Conservation (phyloP, 495 filamentous ascomycete genomes). For the Penicillium pancosmium region DNA sequence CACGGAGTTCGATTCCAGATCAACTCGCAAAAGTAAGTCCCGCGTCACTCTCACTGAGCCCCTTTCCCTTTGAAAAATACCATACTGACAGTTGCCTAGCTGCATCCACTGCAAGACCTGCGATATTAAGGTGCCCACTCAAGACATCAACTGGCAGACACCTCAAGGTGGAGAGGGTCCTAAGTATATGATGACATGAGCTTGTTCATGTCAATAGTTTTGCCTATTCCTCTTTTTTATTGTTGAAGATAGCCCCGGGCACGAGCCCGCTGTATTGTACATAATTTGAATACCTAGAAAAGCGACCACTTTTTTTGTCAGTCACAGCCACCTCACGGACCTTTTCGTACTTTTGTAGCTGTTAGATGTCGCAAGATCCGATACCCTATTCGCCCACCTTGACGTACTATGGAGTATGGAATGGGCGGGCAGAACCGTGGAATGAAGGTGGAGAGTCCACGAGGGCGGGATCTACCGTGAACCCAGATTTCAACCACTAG, state of each 20-base stretch:
- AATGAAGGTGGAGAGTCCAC: constrained; percentile 34
- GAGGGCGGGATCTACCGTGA: constrained; percentile 22
- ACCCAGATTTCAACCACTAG: not conserved
- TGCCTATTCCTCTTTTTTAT: not conserved
- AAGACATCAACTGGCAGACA: constrained; percentile 97
- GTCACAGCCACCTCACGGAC: not conserved
- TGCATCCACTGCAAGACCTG: constrained; percentile 99
- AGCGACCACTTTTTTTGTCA: constrained; percentile 1
- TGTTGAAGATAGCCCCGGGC: constrained; percentile 4
- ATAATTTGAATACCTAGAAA: constrained; percentile 11
- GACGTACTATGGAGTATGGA: not conserved
- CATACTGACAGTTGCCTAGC: constrained; percentile 50
- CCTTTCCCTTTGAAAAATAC: not conserved
- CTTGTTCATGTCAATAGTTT: not conserved
- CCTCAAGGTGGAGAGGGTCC: constrained; percentile 96
- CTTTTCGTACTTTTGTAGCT: not conserved
- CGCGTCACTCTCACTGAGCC: not conserved
- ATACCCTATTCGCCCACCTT: too few species aligned
- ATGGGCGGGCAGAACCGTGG: constrained; percentile 36
- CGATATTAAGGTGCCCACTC: constrained; percentile 94
- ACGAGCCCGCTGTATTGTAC: constrained; percentile 1
- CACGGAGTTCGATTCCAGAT: constrained; percentile 95
- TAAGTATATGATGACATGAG: constrained; percentile 90
- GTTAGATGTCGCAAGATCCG: not conserved
- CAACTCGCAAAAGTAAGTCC: constrained; percentile 91